Evolutionary conservation across 345 rosid genomes (phyloP).

Genomic region (Hirschfeldia incana): DNA sequence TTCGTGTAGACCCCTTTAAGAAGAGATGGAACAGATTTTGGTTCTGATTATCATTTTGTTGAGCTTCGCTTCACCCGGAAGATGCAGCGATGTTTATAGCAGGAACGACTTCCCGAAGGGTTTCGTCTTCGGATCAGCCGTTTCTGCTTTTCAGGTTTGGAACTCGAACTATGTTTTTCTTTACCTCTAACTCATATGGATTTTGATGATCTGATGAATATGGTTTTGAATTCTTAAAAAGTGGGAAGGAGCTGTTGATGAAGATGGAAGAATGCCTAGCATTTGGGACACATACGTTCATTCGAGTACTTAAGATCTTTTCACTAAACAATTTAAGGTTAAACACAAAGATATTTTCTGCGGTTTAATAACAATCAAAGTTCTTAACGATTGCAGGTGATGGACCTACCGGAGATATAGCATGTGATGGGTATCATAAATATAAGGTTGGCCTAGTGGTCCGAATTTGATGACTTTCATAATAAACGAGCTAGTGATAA

Average conservation of each 20-base stretch:
- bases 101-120: slow-evolving; percentile 54
- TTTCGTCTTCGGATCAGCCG: slow-evolving; percentile 53
- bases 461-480: neutral
- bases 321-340: neutral
- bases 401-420: slow-evolving; percentile 47
- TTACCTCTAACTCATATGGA: neutral
- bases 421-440: slow-evolving; percentile 58
- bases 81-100: slow-evolving; percentile 38
- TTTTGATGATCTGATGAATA: neutral
- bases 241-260: slow-evolving; percentile 60
- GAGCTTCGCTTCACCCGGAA: neutral
- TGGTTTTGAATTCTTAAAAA: neutral
- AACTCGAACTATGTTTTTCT: neutral
- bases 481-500: neutral
- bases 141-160: slow-evolving; percentile 59
- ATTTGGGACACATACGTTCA: slow-evolving; percentile 55
- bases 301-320: slow-evolving; percentile 36
- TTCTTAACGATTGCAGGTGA: neutral
- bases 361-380: neutral
- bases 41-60: neutral
- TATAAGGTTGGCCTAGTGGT: slow-evolving; percentile 45
- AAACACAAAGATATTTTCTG: neutral
- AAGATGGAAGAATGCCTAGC: slow-evolving; percentile 61
- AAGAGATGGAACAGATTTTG: neutral
- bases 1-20: neutral